Evolutionary conservation across 1,139 yeast species (phyloP).

Genomic region (Taiozyma onychis): DNA sequence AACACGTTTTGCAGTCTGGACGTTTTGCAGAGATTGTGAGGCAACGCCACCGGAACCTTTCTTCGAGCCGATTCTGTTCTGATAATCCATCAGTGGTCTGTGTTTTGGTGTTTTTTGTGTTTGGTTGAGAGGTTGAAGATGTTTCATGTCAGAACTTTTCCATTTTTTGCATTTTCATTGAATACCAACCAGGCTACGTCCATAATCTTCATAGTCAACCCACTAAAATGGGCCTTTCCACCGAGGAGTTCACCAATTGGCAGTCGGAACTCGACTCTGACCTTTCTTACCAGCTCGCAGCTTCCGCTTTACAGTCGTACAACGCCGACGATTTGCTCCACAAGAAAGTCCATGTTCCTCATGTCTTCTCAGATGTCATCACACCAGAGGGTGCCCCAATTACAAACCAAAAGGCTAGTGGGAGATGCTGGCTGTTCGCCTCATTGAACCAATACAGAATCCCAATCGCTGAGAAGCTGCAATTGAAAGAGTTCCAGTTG

Average conservation of each 20-base stretch:
- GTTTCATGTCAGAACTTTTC: background rate
- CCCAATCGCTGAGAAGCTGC: slow-evolving; percentile 54
- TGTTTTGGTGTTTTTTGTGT: background rate
- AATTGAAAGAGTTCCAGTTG: slow-evolving; percentile 64
- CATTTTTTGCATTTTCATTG: background rate
- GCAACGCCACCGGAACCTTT: slow-evolving; percentile 70
- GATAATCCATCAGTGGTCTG: slow-evolving; percentile 42
- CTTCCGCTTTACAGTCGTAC: slow-evolving; percentile 32
- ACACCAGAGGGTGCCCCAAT: slow-evolving; percentile 61
- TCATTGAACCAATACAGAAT: slow-evolving; percentile 67
- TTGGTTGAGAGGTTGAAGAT: background rate
- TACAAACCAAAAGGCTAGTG: slow-evolving; percentile 68
- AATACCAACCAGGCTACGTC: background rate
- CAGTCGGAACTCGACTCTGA: slow-evolving; percentile 27
- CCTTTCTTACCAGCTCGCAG: slow-evolving; percentile 30
- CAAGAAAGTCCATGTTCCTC: slow-evolving; percentile 13
- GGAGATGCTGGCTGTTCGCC: slow-evolving; percentile 88
- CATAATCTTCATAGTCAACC: background rate
- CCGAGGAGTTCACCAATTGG: slow-evolving; percentile 28
- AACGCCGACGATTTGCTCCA: slow-evolving; percentile 31
- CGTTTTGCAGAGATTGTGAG: slow-evolving; percentile 58
- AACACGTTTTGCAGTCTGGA: slow-evolving; percentile 59
- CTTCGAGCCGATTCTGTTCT: slow-evolving; percentile 52
- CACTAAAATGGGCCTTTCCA: background rate
- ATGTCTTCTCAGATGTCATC: slow-evolving; percentile 52